Base-by-base conservation (phyloP, 768 basidiomycete species). In the Leccinum disarticulatum region DNA sequence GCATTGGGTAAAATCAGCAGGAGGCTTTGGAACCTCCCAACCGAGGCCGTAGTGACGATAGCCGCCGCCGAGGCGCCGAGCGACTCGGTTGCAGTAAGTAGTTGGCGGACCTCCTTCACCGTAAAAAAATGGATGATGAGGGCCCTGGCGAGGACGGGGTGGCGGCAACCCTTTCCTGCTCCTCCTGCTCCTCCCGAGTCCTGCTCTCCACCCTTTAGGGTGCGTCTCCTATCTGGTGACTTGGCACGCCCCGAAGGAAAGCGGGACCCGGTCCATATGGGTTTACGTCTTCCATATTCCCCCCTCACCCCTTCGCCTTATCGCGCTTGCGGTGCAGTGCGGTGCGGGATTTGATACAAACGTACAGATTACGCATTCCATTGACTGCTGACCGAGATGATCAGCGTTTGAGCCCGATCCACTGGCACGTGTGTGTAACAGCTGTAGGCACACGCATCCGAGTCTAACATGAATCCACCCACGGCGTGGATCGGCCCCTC, bases 381-480 rank as follows among this genome's bases (percentile, higher is more conserved):
- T 46, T 46, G 10, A 27, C 25, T 27, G 31, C 11, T 19, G 55
- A 57, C 38, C 41, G 8, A 53, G 25, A 52, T 52, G 43, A 46
- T 46, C 19, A 19, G 19, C 11, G 11, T 19, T 3, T 10, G n/a
- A 19, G 41, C 41, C 41, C 10, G n/a, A 10, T 43, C n/a, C n/a
- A 43, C 41, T 19, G 10, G n/a, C 30, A 49, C 31, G 22, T 54
- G 50, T 57, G 61, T 54, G 47, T 56, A 13, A 46, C 19, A 46
- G 11, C 19, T 19, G 43, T 19, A 46, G 10, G 10, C 10, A 46
- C 43, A 51, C 15, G 36, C 52, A 50, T 9, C 54, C 43, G 57
- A 59, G 60, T 54, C 63, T 55, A 58, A 19, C 43, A 19, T 19
- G 43, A 46, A 19, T 19, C 9, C 19, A 61, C 48, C 57, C 49